A percentile compares a stretch with the other conserved stretches of the same genome.
Evolutionary conservation across 1,284 basidiomycete species (phyloP).

Genomic region (Gastroboletus turbinatus): DNA sequence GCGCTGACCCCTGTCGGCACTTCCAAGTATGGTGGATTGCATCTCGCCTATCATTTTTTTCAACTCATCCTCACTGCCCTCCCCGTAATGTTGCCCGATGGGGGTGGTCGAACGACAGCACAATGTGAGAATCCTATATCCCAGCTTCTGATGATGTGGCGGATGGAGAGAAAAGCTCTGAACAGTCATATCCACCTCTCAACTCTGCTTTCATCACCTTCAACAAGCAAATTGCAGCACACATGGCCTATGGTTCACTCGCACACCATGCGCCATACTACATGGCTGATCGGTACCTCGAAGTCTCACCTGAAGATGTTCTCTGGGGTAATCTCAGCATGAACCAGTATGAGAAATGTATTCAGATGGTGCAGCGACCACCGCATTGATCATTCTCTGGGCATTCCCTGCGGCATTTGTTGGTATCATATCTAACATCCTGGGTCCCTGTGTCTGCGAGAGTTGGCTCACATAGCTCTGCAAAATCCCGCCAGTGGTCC

Average conservation of each 20-base stretch:
- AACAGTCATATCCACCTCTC: slow-evolving; percentile 63
- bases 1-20: too few relatives aligned
- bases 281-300: slow-evolving; percentile 66
- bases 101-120: too few relatives aligned
- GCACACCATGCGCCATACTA: slow-evolving; percentile 79
- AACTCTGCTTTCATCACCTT: slow-evolving; percentile 93
- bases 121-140: slow-evolving; percentile 15
- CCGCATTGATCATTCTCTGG: slow-evolving; percentile 71
- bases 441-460: slow-evolving; percentile 63
- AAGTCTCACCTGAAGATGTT: slow-evolving; percentile 83
- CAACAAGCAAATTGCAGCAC: slow-evolving; percentile 91
- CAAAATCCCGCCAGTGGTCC: slow-evolving; percentile 55
- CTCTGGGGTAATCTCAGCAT: slow-evolving; percentile 88
- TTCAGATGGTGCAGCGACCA: slow-evolving; percentile 58
- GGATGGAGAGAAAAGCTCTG: slow-evolving; percentile 20
- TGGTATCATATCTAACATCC: slow-evolving; percentile 82
- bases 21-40: too few relatives aligned
- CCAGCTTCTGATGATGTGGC: slow-evolving; percentile 16
- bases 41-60: too few relatives aligned
- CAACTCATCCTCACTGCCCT: too few relatives aligned
- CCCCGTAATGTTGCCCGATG: too few relatives aligned
- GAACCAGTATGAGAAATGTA: slow-evolving; percentile 84
- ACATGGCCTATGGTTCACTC: slow-evolving; percentile 74
- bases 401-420: slow-evolving; percentile 82
- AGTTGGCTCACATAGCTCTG: slow-evolving; percentile 86